A percentile compares a stretch with the other conserved stretches of the same genome.
Conservation (phyloP, 2,329 filamentous ascomycete genomes). For the Bipolaris bicolor region DNA sequence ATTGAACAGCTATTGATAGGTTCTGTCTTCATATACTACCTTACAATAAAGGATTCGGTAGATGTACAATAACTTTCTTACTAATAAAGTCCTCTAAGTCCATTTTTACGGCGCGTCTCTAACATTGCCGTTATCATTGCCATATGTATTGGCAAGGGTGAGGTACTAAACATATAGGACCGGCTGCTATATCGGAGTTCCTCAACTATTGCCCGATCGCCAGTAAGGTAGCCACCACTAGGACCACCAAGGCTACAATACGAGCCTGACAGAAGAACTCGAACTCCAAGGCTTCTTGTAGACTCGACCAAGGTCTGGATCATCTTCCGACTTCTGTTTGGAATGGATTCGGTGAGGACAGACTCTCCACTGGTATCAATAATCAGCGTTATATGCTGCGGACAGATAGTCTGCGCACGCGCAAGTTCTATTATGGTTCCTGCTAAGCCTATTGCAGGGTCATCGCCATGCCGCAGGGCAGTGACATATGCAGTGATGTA, state of each 20-base stretch:
- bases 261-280: background rate
- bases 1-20: no score
- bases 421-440: background rate
- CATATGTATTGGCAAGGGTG: background rate
- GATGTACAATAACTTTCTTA: no score
- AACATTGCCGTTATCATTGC: background rate
- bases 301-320: background rate
- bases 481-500: background rate
- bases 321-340: background rate
- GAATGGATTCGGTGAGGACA: background rate
- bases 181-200: background rate
- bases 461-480: background rate
- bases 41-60: no score
- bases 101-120: no score
- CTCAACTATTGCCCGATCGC: background rate
- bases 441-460: background rate
- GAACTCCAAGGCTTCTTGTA: background rate
- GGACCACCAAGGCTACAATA: background rate
- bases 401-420: background rate
- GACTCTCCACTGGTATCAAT: background rate
- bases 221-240: background rate
- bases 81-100: no score
- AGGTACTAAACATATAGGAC: slow-evolving; percentile 1
- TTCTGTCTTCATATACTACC: no score
- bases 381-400: background rate